Conservation (phyloP, 208 protist genomes). For the Leishmania mexicana region DNA sequence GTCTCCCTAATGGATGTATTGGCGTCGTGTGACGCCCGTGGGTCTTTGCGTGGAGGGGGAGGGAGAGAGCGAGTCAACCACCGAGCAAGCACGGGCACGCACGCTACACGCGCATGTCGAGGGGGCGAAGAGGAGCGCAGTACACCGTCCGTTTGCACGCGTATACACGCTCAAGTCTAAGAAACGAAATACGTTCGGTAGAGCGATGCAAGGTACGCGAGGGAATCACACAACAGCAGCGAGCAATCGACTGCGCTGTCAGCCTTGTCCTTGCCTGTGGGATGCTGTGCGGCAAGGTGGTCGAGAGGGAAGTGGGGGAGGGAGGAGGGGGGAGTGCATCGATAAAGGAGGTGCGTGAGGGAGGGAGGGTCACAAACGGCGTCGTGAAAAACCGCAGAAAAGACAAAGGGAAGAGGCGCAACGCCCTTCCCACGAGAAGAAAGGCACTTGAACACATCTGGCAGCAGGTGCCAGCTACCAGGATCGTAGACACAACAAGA, state of each 20-base stretch:
- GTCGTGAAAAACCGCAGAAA: not conserved
- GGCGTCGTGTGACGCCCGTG: not conserved
- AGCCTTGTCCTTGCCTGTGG: not conserved
- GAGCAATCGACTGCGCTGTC: not conserved
- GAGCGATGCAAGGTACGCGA: not conserved
- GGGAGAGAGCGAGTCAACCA: not conserved
- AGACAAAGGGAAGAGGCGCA: not conserved
- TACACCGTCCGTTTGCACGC: not conserved
- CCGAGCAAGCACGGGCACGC: not conserved
- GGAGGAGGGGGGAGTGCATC: not conserved
- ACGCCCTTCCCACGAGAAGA: not conserved
- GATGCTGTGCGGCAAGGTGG: not conserved
- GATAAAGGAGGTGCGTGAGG: not conserved
- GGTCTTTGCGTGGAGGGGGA: not conserved
- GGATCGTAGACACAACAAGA: not conserved
- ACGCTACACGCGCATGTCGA: not conserved
- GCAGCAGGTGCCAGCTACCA: not conserved
- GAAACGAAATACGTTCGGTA: not conserved
- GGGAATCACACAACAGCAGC: not conserved
- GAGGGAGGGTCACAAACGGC: too few relatives aligned
- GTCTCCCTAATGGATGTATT: not conserved
- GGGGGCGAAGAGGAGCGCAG: not conserved
- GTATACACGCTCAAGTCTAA: not conserved
- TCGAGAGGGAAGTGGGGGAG: not conserved
- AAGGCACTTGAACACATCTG: not conserved